Base-by-base conservation (phyloP, 2,329 filamentous ascomycete species). In the Thermoascus crustaceus region DNA sequence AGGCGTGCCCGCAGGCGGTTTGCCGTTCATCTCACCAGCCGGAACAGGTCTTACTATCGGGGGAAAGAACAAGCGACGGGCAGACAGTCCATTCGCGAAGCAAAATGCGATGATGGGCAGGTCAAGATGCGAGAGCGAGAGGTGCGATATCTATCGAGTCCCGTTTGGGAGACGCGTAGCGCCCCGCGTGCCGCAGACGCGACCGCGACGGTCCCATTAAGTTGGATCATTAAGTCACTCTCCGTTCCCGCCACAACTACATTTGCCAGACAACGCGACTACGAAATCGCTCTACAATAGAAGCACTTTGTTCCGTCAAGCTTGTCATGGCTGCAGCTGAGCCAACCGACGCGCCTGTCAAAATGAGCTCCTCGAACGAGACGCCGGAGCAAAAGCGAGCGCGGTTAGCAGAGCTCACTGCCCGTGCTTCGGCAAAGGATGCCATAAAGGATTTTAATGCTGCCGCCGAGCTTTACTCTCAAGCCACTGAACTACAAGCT, bases 401-500 rank as follows among this genome's bases (percentile, higher is more conserved):
- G 40, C 80, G 78, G 24, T 73, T 94, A 30, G 77, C 80, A 42
- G 82, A 93, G 55, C 73, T 95, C 45, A 81, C 77, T 53, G 82
- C 83, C 41, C 82, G 82, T 57, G 91, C 85, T 25, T 80, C 84
- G 13, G 78, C 86, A 11, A 78, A 94, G 50, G 96, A 94, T 65
- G 80, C 82, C 14, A 80, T 88, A 55, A 94, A 89, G 67, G 84
- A 93, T 60, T 94, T 87, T 61, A 76, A 82, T 35, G 80, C 81
- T 32, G 87, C 91, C 7, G 78, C 86, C 38, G 89, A 96, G 54
- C 69, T 88, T 44, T 96, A 88, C 66, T 88, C 87, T 27, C 77
- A 81, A 53, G 91, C 91, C 20, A 85, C 85, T 37, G 85, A 93
- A 59, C 74, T 95, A 42, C 91, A 98, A 64, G 85, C 85, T 39